Base-by-base conservation (phyloP, 805 yeast genomes). In the Blastobotrys peoriensis region DNA sequence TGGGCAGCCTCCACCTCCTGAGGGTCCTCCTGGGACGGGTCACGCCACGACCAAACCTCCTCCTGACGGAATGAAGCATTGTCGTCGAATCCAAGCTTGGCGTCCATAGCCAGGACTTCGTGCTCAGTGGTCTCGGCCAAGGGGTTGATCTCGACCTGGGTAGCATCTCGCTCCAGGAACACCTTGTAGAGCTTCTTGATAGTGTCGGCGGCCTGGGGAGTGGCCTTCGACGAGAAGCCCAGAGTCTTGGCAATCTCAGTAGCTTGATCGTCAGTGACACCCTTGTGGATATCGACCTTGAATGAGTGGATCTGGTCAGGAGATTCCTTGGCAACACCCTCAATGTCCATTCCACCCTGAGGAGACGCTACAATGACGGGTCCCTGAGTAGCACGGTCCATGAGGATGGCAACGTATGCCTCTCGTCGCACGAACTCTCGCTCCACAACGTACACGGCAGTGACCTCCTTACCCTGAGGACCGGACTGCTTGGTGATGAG, bases 281-380 rank as follows among this genome's bases (percentile, higher is more conserved):
- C 97, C 45, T 70, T 69, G 48, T 81, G 75, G 58, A 86, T 75
- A 57, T 83, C 81, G 48, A 93, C 79, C 54, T 83, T 75, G 76
- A 81, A 87, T 54, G 91, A 81, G 71, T 86, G 83, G 73, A 93
- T 93, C 56, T 95, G 95, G 46, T 78, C 79, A 44, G 99, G 99
- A 67, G 78, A 82, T 58, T 76, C 79, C 56, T 81, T 82, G 50
- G 98, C 99, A 57, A 93, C 98, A 66, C 95, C 96, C 76, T 93
- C 99, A 62, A 93, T 93, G 73, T 93, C 96, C 95, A 93, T 89
- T 75, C 99, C 99, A 74, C 99, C 99, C 73, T 93, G 93, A 52
- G 94, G 74, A 27, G 97, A 88, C 41, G 96, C 96, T 53, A 93
- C 96, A 62, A 93, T 85, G 71, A 93, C 75, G 49, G 98, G 96